phyloP scores from a whole-genome alignment of 495 filamentous ascomycete species.

The Amniculicola lignicola region DNA sequence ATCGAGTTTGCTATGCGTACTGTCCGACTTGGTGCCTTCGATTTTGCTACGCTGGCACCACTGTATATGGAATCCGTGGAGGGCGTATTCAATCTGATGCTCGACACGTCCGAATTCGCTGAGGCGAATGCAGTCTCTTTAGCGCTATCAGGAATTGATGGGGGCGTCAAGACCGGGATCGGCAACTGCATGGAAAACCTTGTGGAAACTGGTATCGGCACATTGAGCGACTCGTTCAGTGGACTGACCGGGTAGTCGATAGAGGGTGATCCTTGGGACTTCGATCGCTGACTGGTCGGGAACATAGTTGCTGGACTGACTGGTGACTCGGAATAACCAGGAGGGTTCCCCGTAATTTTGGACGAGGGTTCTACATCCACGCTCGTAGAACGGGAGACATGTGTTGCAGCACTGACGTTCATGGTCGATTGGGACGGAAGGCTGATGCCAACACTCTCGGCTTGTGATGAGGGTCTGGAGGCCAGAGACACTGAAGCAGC shows the following conservation, averaged over 20 bases:
- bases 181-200: conserved; percentile 21
- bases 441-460: conserved; percentile 13
- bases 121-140: conserved; percentile 3
- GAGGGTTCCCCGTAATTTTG: conserved; percentile 1
- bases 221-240: conserved; percentile 27
- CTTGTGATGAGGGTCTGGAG: conserved; percentile 7
- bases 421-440: conserved; percentile 19
- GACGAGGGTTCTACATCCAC: neutral
- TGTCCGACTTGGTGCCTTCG: conserved; percentile 20
- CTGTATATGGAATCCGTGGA: conserved; percentile 23
- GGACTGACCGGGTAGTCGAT: conserved; percentile 28
- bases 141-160: conserved; percentile 3
- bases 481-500: conserved; percentile 8
- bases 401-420: conserved; percentile 2
- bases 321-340: conserved; percentile 20
- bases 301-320: conserved; percentile 7
- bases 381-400: conserved; percentile 15
- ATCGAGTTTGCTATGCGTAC: conserved; percentile 24
- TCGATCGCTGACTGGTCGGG: neutral
- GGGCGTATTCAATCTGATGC: conserved; percentile 15
- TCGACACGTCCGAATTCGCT: conserved; percentile 12
- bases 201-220: conserved; percentile 13
- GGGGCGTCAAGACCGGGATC: conserved; percentile 16
- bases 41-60: conserved; percentile 12
- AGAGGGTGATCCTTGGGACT: conserved; percentile 1